These are phyloP conservation scores for Graphium sp. DNA, from an alignment of 2,329 filamentous ascomycete species.

Conservation along the genomic window DNA sequence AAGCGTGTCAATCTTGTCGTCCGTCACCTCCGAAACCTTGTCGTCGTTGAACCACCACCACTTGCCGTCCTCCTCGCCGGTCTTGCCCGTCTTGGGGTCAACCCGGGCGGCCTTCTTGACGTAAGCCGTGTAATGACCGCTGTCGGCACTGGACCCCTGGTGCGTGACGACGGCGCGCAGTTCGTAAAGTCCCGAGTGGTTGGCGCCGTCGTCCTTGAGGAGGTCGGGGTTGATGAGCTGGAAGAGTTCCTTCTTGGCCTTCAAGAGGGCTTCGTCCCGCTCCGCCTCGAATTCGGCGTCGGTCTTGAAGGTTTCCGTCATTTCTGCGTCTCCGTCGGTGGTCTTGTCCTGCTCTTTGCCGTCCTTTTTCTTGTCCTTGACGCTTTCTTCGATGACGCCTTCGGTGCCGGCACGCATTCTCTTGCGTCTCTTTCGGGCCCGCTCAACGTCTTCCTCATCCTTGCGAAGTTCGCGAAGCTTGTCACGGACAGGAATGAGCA, in stretches of 20 bases:
- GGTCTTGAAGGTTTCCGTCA: conserved; percentile 70
- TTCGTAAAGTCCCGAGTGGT: conserved; percentile 91
- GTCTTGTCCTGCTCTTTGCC: conserved; percentile 19
- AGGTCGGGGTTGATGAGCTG: conserved; percentile 61
- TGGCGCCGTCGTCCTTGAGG: conserved; percentile 62
- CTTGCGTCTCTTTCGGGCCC: conserved; percentile 84
- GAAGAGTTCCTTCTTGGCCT: conserved; percentile 77
- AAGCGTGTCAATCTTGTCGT: conserved; percentile 80
- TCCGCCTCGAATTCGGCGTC: conserved; percentile 87
- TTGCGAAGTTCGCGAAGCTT: conserved; percentile 91
- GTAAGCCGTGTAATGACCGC: conserved; percentile 94
- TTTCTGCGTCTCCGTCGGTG: conserved; percentile 51
- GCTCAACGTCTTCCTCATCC: conserved; percentile 85
- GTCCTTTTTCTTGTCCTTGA: conserved; percentile 28
- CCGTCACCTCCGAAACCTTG: conserved; percentile 80
- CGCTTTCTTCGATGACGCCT: conserved; percentile 30
- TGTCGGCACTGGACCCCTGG: conserved; percentile 91
- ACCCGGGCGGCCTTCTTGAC: conserved; percentile 75
- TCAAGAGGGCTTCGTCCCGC: conserved; percentile 54
- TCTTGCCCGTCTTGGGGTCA: conserved; percentile 61
- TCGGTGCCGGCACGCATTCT: conserved; percentile 23
- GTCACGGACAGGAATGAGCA: conserved; percentile 82
- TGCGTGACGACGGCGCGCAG: conserved; percentile 88
- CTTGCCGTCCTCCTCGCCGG: conserved; percentile 70
- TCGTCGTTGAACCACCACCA: conserved; percentile 99